Base-by-base conservation (phyloP, 768 basidiomycete species). In the Trametes meyenii region DNA sequence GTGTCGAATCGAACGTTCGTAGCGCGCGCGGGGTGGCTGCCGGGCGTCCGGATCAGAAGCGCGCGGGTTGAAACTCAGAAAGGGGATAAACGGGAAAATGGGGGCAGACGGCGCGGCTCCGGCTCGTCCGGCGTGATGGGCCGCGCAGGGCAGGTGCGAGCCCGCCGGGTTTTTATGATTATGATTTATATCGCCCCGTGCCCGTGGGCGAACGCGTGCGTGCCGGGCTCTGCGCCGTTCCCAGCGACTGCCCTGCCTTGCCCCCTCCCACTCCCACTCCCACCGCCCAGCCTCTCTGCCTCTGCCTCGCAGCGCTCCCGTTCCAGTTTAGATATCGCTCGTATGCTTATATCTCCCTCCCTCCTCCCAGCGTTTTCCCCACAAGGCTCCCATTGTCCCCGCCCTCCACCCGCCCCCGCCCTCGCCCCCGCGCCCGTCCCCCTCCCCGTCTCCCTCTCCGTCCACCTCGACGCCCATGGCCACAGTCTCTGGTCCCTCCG, bases 401-500 rank as follows among this genome's bases (percentile, higher is more conserved):
- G 46, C 43, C 56, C 60, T 39, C 57, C 66, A 59, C 55, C 55
- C 61, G 53, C 53, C 58, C 50, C 10, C 46, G 23, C 21, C 33
- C 50, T 56, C n/a, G 40, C 43, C 21, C 43, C n/a, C 43, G 17
- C 43, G 12, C 43, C 43, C 17, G 8, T 17, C 43, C 13, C 43
- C 43, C 17, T 12, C 43, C 43, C 21, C 43, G 17, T 12, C 61
- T 29, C 46, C 56, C 5, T 38, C 56, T 1, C 24, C n/a, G 33
- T 26, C 42, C 35, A n/a, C 29, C 33, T 8, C 21, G 29, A 24
- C 40, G 23, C 42, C 54, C 58, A 74, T 73, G 72, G 71, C 73
- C 43, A 45, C 73, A 40, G 67, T 71, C 11, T 60, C 68, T 17
- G 70, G 69, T 49, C 69, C 70, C 39, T 51, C 67, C 19, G 62